Base-by-base conservation (phyloP, 1,284 basidiomycete species). In the Microbotryomycetes sp. region DNA sequence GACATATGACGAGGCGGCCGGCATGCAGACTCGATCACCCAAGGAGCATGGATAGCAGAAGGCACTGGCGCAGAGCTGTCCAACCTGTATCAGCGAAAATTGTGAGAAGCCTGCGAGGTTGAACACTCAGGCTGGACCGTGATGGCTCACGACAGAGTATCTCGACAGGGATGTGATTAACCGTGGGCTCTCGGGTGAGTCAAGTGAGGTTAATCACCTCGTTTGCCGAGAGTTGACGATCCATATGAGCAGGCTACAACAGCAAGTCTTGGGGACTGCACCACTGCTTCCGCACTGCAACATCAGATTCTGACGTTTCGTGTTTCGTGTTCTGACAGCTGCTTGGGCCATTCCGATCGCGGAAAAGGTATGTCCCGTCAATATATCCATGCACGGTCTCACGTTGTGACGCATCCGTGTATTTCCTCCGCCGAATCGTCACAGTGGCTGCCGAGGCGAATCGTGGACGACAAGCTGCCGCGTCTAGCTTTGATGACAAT, bases 271-370 rank as follows among this genome's bases (percentile, higher is more conserved):
- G 19, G n/a, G n/a, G n/a, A n/a, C n/a, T n/a, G n/a, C n/a, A n/a
- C n/a, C n/a, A n/a, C n/a, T n/a, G n/a, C n/a, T n/a, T n/a, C n/a
- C n/a, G n/a, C n/a, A n/a, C n/a, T n/a, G n/a, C n/a, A n/a, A n/a
- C n/a, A 49, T 49, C 47, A 49, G 23, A 16, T 49, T 15, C 2
- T 49, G 47, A 23, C 19, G 15, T 31, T 15, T 3, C 15, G 3
- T 29, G n/a, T n/a, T n/a, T n/a, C n/a, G 4, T 26, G 2, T 5
- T 4, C 9, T 7, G 6, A 3, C 28, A 54, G 63, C 56, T 29
- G 56, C 19, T 28, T 78, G 77, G 89, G 86, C 81, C 3, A 77
- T 90, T 26, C 86, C 87, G 0, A 81, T 89, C 31, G 83, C 92
- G 64, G 81, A 88, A 71, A 84, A 86, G 80, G 86, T 87, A 57